Base-by-base conservation (phyloP, 2,329 filamentous ascomycete genomes). In the Trichoderma endophyticum region DNA sequence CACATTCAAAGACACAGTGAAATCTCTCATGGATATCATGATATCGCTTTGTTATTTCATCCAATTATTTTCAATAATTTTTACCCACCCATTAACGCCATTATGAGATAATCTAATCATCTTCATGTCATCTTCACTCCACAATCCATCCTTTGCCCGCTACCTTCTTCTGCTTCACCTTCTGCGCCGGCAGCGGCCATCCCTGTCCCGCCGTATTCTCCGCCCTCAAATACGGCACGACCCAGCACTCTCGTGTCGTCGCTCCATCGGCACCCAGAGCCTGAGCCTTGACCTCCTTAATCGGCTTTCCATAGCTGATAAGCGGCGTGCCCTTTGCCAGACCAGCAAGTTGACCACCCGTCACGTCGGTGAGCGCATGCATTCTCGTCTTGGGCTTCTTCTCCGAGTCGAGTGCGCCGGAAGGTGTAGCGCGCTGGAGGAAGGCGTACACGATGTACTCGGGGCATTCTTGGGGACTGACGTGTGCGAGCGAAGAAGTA, bases 361-460 rank as follows among this genome's bases (percentile, higher is more conserved):
- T 92, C 7, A 97, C 85, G 32, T 95, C 89, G 3, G 94, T 95
- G 24, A 99, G 86, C 4, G 95, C 89, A 79, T 95, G 93, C 92
- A 99, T 97, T 57, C 96, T 85, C 34, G 94, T 94, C 82, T 92
- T 94, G 21, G 91, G 86, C 60, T 81, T 83, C 77, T 90, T 91
- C 30, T 86, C 86, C 2, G 82, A 79, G 26, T 85, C 82, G 0
- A 86, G 82, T 26, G 67, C 67, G 4, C 88, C 83, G 0, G 85
- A 81, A 0, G 86, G 83, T 0, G 87, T 84, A 3, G 89, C 84
- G 71, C 90, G 90, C 79, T 97, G 95, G 4, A 99, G 89, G 78
- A 95, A 91, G 15, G 91, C 91, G 83, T 98, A 99, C 21, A 97
- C 86, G 72, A 98, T 87, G 79, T 95, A 98, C 73, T 93, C 89